These are phyloP conservation scores for Basidiobolus meristosporus DNA, from an alignment of 371 early-diverging fungal genomes.

Conservation along the genomic window DNA sequence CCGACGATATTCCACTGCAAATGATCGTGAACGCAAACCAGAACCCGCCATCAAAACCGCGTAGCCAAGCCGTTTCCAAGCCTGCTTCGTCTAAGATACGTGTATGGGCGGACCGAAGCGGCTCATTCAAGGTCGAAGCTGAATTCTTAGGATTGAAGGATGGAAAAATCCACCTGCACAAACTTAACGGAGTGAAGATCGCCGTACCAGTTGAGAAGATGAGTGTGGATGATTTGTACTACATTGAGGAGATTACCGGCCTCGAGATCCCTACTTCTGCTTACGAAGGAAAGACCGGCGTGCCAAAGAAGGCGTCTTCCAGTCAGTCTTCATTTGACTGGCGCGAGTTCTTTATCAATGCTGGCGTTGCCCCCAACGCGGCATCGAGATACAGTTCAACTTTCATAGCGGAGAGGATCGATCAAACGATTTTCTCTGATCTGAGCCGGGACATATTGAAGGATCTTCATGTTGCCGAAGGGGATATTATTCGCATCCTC, in stretches of 20 bases:
- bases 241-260: slow-evolving; percentile 34
- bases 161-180: slow-evolving; percentile 77
- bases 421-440: slow-evolving; percentile 46
- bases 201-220: slow-evolving; percentile 81
- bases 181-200: slow-evolving; percentile 85
- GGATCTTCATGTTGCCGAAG: slow-evolving; percentile 60
- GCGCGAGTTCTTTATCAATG: slow-evolving; percentile 69
- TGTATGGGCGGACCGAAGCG: slow-evolving; percentile 84
- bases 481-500: slow-evolving; percentile 58
- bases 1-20: too few species aligned
- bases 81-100: slow-evolving; percentile 19
- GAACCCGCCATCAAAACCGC: slow-evolving; percentile 1
- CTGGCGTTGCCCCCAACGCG: slow-evolving; percentile 48
- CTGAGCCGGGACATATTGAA: slow-evolving; percentile 54
- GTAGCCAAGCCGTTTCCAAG: slow-evolving; percentile 1
- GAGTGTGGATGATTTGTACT: slow-evolving; percentile 47
- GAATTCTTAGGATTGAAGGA: slow-evolving; percentile 53
- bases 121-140: slow-evolving; percentile 81
- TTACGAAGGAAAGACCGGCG: slow-evolving; percentile 2
- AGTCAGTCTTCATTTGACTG: slow-evolving; percentile 41
- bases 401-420: slow-evolving; percentile 70
- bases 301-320: slow-evolving; percentile 4
- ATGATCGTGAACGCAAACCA: slow-evolving; percentile 1
- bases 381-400: slow-evolving; percentile 55
- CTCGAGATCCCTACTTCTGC: slow-evolving; percentile 5